These are phyloP conservation scores for Quercus parvula DNA, from an alignment of 306 rosid genomes.

Conservation along the genomic window DNA sequence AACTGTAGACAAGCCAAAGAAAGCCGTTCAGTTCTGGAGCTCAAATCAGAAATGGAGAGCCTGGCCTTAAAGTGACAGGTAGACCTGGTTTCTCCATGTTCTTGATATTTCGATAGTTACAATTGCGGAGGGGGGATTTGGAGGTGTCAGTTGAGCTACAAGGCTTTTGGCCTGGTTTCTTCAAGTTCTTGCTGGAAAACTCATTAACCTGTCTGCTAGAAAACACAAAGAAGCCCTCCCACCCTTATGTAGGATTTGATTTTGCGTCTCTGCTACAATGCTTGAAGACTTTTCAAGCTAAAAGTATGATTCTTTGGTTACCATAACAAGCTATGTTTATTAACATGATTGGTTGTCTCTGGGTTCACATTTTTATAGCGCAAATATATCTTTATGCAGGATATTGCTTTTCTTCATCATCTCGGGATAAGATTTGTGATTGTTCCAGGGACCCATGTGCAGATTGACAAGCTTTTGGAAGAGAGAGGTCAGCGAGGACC, in stretches of 20 bases:
- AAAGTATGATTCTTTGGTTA: background rate
- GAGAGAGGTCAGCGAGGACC: constrained; percentile 66
- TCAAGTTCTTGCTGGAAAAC: background rate
- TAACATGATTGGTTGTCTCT: background rate
- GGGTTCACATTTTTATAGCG: background rate
- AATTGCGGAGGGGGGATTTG: no score
- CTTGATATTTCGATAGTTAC: background rate
- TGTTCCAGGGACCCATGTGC: constrained; percentile 89
- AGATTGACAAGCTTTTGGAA: constrained; percentile 72
- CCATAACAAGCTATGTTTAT: background rate
- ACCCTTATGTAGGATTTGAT: background rate
- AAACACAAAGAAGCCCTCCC: background rate
- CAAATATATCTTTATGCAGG: constrained; percentile 53
- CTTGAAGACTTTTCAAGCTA: background rate
- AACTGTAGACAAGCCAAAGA: no score
- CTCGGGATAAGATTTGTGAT: constrained; percentile 87
- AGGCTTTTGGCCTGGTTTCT: no score
- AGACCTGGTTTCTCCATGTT: no score
- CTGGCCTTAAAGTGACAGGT: no score
- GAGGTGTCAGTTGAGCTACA: no score
- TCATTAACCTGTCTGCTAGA: background rate
- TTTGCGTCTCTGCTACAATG: background rate
- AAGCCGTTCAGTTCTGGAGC: no score
- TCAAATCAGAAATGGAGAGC: no score
- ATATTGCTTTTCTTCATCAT: constrained; percentile 94